phyloP scores from a whole-genome alignment of 202 grass and related monocot species.

The Musa balbisiana region DNA sequence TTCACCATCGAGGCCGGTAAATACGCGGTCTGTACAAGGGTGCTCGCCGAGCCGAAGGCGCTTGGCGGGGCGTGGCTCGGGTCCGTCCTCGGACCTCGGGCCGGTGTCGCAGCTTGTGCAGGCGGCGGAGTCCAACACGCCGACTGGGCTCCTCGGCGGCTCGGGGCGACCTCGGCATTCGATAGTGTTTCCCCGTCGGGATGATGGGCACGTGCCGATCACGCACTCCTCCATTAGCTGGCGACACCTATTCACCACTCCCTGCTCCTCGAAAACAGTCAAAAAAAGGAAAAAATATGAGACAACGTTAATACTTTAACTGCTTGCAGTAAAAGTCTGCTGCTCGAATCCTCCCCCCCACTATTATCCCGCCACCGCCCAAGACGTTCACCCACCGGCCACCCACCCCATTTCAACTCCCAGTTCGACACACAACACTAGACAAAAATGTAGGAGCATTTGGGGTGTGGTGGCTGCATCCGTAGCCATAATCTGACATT shows the following conservation, averaged over 20 bases:
- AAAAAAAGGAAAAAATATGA: neutral
- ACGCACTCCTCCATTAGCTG: constrained; percentile 23
- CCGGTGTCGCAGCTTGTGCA: constrained; percentile 1
- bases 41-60: constrained; percentile 16
- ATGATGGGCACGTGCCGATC: constrained; percentile 15
- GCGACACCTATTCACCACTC: constrained; percentile 20
- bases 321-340: constrained; percentile 4
- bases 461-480: no score
- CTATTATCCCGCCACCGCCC: neutral
- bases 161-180: neutral
- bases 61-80: neutral
- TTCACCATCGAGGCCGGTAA: neutral
- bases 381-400: neutral
- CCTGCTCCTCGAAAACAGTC: constrained; percentile 7
- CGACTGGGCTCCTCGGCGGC: neutral
- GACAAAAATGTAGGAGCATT: no score
- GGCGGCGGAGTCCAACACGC: constrained; percentile 15
- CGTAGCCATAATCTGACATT: neutral
- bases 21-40: neutral
- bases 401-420: no score
- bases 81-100: neutral
- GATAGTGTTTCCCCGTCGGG: neutral
- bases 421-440: no score
- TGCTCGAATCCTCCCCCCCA: neutral
- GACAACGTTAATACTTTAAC: constrained; percentile 5